Conservation (phyloP, 2,329 filamentous ascomycete genomes). For the Neonectria neomacrospora region DNA sequence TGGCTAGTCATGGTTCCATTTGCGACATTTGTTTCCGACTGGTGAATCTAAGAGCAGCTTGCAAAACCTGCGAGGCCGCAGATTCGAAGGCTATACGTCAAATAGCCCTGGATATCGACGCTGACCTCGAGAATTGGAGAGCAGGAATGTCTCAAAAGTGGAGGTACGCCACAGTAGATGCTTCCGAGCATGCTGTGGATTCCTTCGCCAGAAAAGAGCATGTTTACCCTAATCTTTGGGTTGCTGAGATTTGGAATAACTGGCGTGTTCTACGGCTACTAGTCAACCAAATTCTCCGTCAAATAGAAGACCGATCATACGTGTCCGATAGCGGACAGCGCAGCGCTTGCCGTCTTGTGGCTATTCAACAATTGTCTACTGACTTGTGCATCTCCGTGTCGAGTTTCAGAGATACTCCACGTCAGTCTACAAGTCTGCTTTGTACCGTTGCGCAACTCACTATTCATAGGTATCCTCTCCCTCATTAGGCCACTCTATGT, state of each 20-base stretch:
- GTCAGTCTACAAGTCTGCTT: not conserved
- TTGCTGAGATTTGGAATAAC: slow-evolving; percentile 7
- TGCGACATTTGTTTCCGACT: not conserved
- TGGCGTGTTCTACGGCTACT: not conserved
- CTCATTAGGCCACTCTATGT: not conserved
- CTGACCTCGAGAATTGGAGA: not conserved
- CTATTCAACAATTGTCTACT: not conserved
- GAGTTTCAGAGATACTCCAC: not conserved
- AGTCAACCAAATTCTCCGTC: not conserved
- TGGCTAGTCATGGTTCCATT: not conserved
- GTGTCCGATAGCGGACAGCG: too few relatives aligned
- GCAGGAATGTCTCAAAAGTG: not conserved
- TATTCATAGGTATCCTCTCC: not conserved
- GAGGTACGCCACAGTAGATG: not conserved
- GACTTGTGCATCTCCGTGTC: not conserved
- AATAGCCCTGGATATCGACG: not conserved
- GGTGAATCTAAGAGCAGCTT: not conserved
- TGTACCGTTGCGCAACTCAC: not conserved
- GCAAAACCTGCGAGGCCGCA: not conserved
- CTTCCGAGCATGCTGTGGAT: not conserved
- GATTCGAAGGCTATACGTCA: not conserved
- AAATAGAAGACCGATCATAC: not conserved
- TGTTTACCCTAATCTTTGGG: not conserved
- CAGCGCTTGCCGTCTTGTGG: not conserved
- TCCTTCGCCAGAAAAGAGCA: not conserved